Evolutionary conservation across 495 filamentous ascomycete genomes (phyloP), one percentile per base, ranked within the genome.

Genomic region (Monascus purpureus): DNA sequence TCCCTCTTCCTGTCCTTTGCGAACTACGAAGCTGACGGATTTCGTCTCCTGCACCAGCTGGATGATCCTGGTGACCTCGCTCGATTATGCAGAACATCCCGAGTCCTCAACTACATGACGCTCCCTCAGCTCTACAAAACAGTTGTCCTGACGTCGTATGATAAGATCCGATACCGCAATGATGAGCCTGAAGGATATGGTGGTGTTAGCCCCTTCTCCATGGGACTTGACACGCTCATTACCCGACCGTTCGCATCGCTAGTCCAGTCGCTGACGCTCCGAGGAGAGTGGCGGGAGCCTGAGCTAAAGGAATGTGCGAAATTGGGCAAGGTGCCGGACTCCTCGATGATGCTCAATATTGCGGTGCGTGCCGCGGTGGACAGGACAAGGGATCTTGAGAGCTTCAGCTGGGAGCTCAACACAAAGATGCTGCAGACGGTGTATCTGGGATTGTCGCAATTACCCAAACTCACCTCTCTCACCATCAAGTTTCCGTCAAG

Each of bases 21-120:
- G 26, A 35, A 25, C 37, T 32, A 25, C 38, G 25, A 33, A 8
- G 25, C 31, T 22, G 23, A 34, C 31, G 25, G 2, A n/a, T 32
- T 13, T 31, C 3, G 13, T 31, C 27, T 27, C n/a, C n/a, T n/a
- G n/a, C n/a, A n/a, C 39, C 33, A 68, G 61, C 46, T 77, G 31
- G 68, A 75, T 20, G 63, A 72, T 47, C 52, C 59, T 14, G 66
- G 49, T 30, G 72, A 76, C 37, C 60, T 76, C 11, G 68, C 72
- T 15, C 57, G 70, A 23, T 39, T 73, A 15, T 72, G 67, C 41
- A 65, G 70, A 34, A 73, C 72, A 37, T 76, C 68, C 43, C 66
- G 73, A 2, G 58, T 78, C 19, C 61, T 77, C 43, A 71, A 77
- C 39, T 78, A 78, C 42, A 75, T 78, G 70, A 55, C 65, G 27